These are phyloP conservation scores for Cladosporium sp. DNA, from an alignment of 2,329 filamentous ascomycete genomes.

Conservation along the genomic window DNA sequence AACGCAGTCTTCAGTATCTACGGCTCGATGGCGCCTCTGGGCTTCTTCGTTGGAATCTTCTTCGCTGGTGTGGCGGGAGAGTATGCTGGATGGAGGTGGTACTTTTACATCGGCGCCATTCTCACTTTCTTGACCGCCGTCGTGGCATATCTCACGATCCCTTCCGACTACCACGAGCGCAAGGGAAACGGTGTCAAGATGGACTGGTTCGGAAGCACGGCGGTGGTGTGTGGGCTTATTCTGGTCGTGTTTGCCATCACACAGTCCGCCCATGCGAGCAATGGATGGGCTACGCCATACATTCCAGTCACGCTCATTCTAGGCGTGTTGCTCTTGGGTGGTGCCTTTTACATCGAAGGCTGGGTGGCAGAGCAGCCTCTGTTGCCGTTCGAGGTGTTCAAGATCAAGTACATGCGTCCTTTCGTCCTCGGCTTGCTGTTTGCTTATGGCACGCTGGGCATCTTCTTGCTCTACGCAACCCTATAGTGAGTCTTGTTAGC, in stretches of 20 bases:
- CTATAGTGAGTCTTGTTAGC: conserved; percentile 57
- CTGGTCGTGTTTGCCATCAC: conserved; percentile 76
- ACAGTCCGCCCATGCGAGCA: conserved; percentile 67
- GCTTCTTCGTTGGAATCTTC: conserved; percentile 65
- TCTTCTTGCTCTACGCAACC: conserved; percentile 70
- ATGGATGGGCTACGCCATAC: conserved; percentile 73
- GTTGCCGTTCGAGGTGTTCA: conserved; percentile 70
- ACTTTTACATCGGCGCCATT: conserved; percentile 67
- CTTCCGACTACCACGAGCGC: conserved; percentile 48
- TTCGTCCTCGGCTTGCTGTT: conserved; percentile 64
- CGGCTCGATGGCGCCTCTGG: conserved; percentile 57
- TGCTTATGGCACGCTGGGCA: conserved; percentile 67
- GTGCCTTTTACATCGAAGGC: conserved; percentile 70
- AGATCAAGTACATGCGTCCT: conserved; percentile 67
- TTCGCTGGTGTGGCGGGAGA: conserved; percentile 61
- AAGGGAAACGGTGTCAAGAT: conserved; percentile 53
- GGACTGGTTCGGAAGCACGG: conserved; percentile 67
- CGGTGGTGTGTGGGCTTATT: conserved; percentile 66
- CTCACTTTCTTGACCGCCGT: conserved; percentile 50
- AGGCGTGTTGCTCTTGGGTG: conserved; percentile 61
- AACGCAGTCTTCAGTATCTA: conserved; percentile 43
- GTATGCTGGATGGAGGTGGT: conserved; percentile 64
- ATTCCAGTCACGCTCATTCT: conserved; percentile 66
- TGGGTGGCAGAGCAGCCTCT: conserved; percentile 70
- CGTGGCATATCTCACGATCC: conserved; percentile 53